Conservation (phyloP, 1,139 yeast genomes). For the Geotrichum cucujoidarum region DNA sequence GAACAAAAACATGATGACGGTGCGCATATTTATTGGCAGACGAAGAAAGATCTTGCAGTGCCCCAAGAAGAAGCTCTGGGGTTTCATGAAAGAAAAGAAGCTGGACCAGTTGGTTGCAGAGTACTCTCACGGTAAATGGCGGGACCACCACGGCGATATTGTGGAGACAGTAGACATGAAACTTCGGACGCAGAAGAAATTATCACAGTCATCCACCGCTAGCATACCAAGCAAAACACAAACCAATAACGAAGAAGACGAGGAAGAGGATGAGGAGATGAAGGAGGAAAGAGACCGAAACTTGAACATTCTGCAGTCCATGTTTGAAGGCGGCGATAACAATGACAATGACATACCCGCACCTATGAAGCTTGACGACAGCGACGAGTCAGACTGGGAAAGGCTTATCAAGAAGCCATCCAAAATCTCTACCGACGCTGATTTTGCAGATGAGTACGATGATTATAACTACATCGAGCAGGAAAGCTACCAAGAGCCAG, state of each 20-base stretch:
- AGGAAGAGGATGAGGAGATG: constrained; percentile 23
- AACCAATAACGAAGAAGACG: constrained; percentile 23
- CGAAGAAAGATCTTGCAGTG: constrained; percentile 57
- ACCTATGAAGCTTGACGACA: constrained; percentile 28
- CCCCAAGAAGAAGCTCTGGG: constrained; percentile 83
- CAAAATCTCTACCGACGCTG: constrained; percentile 36
- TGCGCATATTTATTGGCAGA: constrained; percentile 54
- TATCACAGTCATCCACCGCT: constrained; percentile 3
- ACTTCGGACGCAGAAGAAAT: constrained; percentile 4
- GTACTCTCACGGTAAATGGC: constrained; percentile 69
- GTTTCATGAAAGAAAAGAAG: constrained; percentile 63
- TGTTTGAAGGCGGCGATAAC: constrained; percentile 29
- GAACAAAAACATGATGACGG: constrained; percentile 44
- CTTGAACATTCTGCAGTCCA: constrained; percentile 24
- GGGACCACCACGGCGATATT: constrained; percentile 74
- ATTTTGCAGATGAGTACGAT: constrained; percentile 36
- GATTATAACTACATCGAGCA: not conserved
- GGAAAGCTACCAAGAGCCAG: constrained; percentile 21
- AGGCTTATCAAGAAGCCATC: constrained; percentile 24
- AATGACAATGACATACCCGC: constrained; percentile 21
- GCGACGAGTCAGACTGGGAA: constrained; percentile 27
- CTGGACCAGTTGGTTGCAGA: constrained; percentile 57
- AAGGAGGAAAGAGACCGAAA: constrained; percentile 27
- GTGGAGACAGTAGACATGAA: constrained; percentile 46
- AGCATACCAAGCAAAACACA: not conserved